Base-by-base conservation (phyloP, 129 eudicot genomes). In the Helichrysum umbraculigerum region DNA sequence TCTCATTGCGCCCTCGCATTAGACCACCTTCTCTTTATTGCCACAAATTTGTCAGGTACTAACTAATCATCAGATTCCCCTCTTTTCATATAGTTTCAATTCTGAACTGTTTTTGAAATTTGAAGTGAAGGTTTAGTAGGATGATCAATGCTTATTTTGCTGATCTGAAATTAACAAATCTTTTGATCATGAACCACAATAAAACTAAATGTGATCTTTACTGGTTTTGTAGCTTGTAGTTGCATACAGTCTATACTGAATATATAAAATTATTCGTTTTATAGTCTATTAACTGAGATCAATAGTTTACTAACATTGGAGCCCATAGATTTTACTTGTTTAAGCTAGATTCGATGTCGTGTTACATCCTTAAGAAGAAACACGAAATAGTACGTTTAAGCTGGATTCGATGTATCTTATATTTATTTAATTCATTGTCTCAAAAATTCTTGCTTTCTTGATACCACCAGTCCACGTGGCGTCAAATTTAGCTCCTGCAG, bases 1-100 rank as follows among this genome's bases (percentile, higher is more conserved):
- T 80, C 29, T 80, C 83, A 1, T 73, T 80, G 41, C 63, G 75
- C 42, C 79, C 83, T 19, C 79, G 62, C 15, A 70, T 9, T 56
- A 32, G 63, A 3, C 56, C 19, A 25, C 75, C 70, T 3, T 66
- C 75, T 28, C 79, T 80, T 1, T 37, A 76, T 6, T 34, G 44
- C 70, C 0, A 50, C 12, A 65, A 34, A 5, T 33, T 65, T 2
- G 11, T 65, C 22, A 65, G 50, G 50, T 65, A 6, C 5, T 65
- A 16, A 10, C n/a, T n/a, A n/a, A n/a, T 29, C 68, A 29, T 62
- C 17, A 29, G 7, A 11, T 14, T 29, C 33, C 33, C 34, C 34
- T 66, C 15, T n/a, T 66, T 17, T 19, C 5, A 34, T 66, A 32
- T 15, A 15, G 25, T n/a, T 65, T 65, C 7, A 22, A 3, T 22